phyloP scores from a whole-genome alignment of 768 basidiomycete genomes.

The Suillus bovinus region DNA sequence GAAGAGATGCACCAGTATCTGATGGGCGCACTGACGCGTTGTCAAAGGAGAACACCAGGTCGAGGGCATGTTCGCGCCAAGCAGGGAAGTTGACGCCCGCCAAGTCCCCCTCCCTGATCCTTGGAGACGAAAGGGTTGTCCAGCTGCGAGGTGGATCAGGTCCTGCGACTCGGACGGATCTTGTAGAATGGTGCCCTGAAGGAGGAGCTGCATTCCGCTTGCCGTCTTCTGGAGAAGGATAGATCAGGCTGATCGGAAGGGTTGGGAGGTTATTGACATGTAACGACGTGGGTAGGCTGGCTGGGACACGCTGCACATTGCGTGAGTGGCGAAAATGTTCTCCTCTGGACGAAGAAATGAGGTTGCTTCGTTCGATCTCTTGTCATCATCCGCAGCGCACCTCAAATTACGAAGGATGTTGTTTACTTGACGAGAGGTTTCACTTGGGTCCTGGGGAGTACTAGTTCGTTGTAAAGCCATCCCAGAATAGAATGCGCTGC shows the following conservation, averaged over 20 bases:
- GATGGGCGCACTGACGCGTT: not conserved
- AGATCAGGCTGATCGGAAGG: slow-evolving; percentile 45
- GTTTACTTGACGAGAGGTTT: slow-evolving; percentile 27
- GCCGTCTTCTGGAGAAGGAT: slow-evolving; percentile 16
- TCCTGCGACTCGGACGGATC: slow-evolving; percentile 38
- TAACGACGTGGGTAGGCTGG: slow-evolving; percentile 20
- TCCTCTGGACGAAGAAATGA: slow-evolving; percentile 43
- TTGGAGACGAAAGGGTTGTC: slow-evolving; percentile 35
- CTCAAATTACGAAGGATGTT: slow-evolving; percentile 29
- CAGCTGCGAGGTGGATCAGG: slow-evolving; percentile 62
- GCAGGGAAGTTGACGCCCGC: slow-evolving; percentile 28
- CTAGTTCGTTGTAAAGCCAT: slow-evolving; percentile 1
- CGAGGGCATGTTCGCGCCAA: slow-evolving; percentile 61
- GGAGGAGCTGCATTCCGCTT: slow-evolving; percentile 1
- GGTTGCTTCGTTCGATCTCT: not conserved
- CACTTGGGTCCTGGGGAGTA: not conserved
- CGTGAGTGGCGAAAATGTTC: slow-evolving; percentile 70
- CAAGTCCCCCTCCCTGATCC: not conserved
- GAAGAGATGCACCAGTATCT: slow-evolving; percentile 5
- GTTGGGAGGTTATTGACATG: slow-evolving; percentile 43
- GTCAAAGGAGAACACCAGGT: slow-evolving; percentile 43
- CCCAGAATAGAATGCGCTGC: not conserved
- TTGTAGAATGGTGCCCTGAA: not conserved
- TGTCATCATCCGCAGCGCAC: slow-evolving; percentile 15
- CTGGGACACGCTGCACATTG: slow-evolving; percentile 43